Conservation (phyloP, 768 basidiomycete species). For the Lactifluus pinguis region DNA sequence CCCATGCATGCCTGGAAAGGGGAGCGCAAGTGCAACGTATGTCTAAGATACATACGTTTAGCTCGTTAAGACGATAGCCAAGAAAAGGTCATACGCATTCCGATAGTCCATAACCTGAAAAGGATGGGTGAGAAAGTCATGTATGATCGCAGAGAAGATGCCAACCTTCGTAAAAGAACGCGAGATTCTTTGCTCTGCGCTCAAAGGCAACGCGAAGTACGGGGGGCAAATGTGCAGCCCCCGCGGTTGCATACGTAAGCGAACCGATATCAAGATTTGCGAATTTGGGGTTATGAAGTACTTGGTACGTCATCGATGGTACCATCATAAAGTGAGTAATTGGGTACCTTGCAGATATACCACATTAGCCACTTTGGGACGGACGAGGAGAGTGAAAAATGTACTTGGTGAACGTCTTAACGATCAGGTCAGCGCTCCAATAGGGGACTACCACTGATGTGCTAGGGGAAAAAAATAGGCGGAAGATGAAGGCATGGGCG, state of each 20-base stretch:
- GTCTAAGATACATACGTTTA: slow-evolving; percentile 11
- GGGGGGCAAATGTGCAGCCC: slow-evolving; percentile 3
- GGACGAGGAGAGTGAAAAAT: not conserved
- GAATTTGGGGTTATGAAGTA: slow-evolving; percentile 4
- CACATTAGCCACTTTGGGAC: not conserved
- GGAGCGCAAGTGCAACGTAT: not conserved
- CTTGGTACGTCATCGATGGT: slow-evolving; percentile 10
- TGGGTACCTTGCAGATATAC: not conserved
- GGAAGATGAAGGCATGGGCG: slow-evolving; percentile 44
- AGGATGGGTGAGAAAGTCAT: not conserved
- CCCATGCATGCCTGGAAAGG: slow-evolving; percentile 6
- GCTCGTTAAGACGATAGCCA: not conserved
- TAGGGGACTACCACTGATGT: slow-evolving; percentile 48
- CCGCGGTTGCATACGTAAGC: not conserved
- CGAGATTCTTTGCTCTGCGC: not conserved
- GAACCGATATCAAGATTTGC: slow-evolving; percentile 2
- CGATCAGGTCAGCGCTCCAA: slow-evolving; percentile 47
- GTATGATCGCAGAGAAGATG: not conserved
- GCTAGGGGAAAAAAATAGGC: slow-evolving; percentile 34
- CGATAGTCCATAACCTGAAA: slow-evolving; percentile 12
- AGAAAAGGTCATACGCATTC: slow-evolving; percentile 8
- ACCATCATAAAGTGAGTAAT: slow-evolving; percentile 10
- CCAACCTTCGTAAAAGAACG: not conserved
- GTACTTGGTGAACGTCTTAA: slow-evolving; percentile 52
- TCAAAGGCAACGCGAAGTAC: slow-evolving; percentile 1